phyloP scores from a whole-genome alignment of 768 basidiomycete species.

The Lentinus tigrinus region DNA sequence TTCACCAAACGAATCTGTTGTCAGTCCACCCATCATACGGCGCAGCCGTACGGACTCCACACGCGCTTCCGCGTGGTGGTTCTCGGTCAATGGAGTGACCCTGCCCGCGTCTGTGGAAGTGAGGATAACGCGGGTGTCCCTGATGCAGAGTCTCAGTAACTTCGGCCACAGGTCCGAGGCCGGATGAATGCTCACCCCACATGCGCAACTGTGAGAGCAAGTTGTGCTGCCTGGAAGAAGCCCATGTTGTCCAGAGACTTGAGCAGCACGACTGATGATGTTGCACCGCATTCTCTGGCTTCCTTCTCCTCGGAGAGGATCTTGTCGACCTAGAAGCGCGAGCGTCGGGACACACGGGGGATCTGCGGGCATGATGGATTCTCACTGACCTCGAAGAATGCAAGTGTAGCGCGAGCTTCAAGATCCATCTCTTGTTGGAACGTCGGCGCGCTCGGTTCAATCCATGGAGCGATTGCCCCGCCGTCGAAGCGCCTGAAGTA shows the following conservation, averaged over 20 bases:
- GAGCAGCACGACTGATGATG: constrained; percentile 87
- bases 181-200: constrained; percentile 62
- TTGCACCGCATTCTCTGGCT: constrained; percentile 81
- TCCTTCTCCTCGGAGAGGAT: constrained; percentile 65
- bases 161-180: not conserved
- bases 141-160: not conserved
- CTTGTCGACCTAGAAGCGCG: constrained; percentile 60
- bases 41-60: constrained; percentile 83
- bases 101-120: constrained; percentile 71
- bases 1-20: constrained; percentile 95
- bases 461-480: constrained; percentile 74
- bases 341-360: not conserved
- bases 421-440: constrained; percentile 52
- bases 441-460: constrained; percentile 28
- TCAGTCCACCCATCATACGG: constrained; percentile 86
- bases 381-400: constrained; percentile 77
- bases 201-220: constrained; percentile 88
- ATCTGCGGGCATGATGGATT: too few species aligned
- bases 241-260: constrained; percentile 84
- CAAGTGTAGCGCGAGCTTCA: constrained; percentile 81
- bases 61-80: constrained; percentile 91
- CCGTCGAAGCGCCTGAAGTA: constrained; percentile 91
- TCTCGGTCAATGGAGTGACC: constrained; percentile 88
- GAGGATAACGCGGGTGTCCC: constrained; percentile 62
- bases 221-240: constrained; percentile 74